These are phyloP conservation scores for Kazachstania africana DNA, from an alignment of 805 yeast genomes.

Conservation along the genomic window DNA sequence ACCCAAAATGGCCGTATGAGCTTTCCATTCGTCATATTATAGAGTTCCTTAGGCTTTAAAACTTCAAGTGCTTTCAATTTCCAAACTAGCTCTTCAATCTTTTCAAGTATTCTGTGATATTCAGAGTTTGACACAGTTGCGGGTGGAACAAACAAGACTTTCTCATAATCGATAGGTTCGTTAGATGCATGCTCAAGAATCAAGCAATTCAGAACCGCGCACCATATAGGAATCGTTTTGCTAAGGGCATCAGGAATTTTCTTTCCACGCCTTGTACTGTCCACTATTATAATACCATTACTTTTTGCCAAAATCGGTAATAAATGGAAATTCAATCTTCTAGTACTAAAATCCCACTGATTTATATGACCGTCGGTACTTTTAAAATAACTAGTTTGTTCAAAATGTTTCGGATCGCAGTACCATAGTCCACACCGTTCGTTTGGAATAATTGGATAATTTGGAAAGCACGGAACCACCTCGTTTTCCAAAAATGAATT, in stretches of 20 bases:
- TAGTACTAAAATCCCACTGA: conserved; percentile 66
- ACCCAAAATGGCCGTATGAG: conserved; percentile 62
- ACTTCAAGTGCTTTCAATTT: conserved; percentile 33
- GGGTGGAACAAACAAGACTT: conserved; percentile 38
- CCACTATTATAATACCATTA: conserved; percentile 52
- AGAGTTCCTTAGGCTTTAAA: conserved; percentile 26
- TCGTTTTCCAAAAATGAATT: conserved; percentile 33
- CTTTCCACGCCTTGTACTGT: conserved; percentile 80
- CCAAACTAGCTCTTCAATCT: conserved; percentile 38
- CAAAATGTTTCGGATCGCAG: conserved; percentile 33
- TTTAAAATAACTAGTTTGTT: conserved; percentile 60
- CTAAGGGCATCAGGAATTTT: conserved; percentile 76
- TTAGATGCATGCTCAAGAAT: conserved; percentile 28
- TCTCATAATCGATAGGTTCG: conserved; percentile 6
- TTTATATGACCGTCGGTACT: conserved; percentile 85
- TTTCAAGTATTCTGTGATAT: conserved; percentile 34
- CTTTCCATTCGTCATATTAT: conserved; percentile 27
- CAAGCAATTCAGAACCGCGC: conserved; percentile 58
- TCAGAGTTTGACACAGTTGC: conserved; percentile 49
- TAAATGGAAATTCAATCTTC: conserved; percentile 67
- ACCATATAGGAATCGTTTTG: conserved; percentile 88
- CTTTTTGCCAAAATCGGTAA: conserved; percentile 33
- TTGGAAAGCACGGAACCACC: conserved; percentile 24
- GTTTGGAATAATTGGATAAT: conserved; percentile 52
- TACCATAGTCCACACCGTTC: conserved; percentile 89